Evolutionary conservation across 1,284 basidiomycete genomes (phyloP).

Genomic region (Heliocybe sulcata): DNA sequence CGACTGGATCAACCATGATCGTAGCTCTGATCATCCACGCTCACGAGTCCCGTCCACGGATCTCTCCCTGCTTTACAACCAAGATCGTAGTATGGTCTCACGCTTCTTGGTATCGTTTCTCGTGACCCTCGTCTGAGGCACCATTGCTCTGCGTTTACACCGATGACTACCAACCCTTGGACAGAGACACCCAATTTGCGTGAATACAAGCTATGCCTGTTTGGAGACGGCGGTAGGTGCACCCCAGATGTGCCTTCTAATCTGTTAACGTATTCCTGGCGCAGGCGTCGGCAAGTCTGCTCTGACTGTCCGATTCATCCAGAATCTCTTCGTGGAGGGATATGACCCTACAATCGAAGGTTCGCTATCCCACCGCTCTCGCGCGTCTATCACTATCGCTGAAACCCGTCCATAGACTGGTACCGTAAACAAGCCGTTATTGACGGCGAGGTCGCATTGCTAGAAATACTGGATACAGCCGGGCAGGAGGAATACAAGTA

Average conservation of each 20-base stretch:
- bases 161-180: background rate
- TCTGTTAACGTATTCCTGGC: too few relatives aligned
- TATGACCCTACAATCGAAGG: constrained; percentile 98
- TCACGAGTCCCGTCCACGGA: too few relatives aligned
- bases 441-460: constrained; percentile 94
- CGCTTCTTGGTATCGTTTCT: too few relatives aligned
- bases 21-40: too few relatives aligned
- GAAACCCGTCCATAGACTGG: constrained; percentile 61
- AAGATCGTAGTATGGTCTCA: too few relatives aligned
- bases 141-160: background rate
- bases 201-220: background rate
- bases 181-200: background rate
- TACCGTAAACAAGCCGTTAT: constrained; percentile 96
- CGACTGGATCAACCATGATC: too few relatives aligned
- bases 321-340: constrained; percentile 96
- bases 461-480: constrained; percentile 98
- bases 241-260: too few relatives aligned
- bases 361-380: constrained; percentile 20
- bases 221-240: too few relatives aligned
- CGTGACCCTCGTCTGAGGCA: background rate
- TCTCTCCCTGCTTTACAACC: too few relatives aligned
- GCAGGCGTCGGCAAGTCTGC: constrained; percentile 95
- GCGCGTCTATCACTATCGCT: constrained; percentile 4
- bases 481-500: constrained; percentile 99
- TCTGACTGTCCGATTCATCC: constrained; percentile 97